phyloP scores from a whole-genome alignment of 805 yeast genomes.

The Nakazawaea anatomiae region DNA sequence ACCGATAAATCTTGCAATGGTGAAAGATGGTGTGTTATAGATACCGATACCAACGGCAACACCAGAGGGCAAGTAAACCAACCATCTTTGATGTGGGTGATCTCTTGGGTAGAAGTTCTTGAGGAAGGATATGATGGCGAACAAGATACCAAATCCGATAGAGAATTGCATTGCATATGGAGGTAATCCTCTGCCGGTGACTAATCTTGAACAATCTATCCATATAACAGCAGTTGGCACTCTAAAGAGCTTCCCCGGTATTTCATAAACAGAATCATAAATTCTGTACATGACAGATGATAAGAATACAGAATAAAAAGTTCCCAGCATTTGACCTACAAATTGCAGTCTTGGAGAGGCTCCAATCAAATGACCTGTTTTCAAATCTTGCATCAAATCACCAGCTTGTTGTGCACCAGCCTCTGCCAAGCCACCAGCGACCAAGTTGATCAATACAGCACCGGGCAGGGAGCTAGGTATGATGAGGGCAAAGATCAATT shows the following conservation, averaged over 20 bases:
- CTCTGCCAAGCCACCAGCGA: constrained; percentile 96
- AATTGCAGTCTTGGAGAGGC: constrained; percentile 94
- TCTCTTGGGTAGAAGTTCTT: constrained; percentile 49
- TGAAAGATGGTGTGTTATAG: constrained; percentile 89
- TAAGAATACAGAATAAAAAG: constrained; percentile 73
- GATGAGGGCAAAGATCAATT: constrained; percentile 76
- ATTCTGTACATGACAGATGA: constrained; percentile 79
- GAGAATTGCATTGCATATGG: constrained; percentile 63
- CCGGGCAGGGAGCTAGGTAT: constrained; percentile 75
- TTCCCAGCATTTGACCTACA: constrained; percentile 83
- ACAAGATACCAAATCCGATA: constrained; percentile 54
- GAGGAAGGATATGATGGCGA: constrained; percentile 62
- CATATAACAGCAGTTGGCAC: constrained; percentile 95
- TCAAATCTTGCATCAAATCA: constrained; percentile 93
- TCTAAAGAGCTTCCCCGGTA: constrained; percentile 77
- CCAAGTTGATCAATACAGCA: constrained; percentile 73
- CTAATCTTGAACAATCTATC: constrained; percentile 93
- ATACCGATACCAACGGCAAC: constrained; percentile 97
- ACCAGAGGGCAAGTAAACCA: constrained; percentile 78
- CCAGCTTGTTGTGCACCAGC: constrained; percentile 99
- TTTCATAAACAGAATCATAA: constrained; percentile 75
- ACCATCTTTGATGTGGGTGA: constrained; percentile 30
- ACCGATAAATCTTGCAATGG: constrained; percentile 88
- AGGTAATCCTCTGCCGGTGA: constrained; percentile 88
- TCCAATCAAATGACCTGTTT: constrained; percentile 87